Base-by-base conservation (phyloP, 768 basidiomycete genomes). In the Collybia sp. region DNA sequence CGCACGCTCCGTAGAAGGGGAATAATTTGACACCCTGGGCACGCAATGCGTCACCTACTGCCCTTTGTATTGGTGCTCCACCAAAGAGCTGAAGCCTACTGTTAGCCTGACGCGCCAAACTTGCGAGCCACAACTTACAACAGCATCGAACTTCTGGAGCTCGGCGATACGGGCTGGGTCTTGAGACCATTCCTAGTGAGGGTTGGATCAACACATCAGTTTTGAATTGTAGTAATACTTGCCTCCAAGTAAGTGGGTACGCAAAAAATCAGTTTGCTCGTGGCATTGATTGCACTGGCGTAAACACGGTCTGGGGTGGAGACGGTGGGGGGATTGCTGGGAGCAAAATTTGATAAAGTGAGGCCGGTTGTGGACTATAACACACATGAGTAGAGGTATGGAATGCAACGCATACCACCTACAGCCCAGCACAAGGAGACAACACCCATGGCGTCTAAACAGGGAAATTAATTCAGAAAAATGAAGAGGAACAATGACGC, bases 261-360 rank as follows among this genome's bases (percentile, higher is more conserved):
- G 34, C 57, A 58, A 38, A 58, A 57, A 35, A 58, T 42, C 3
- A 60, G 40, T 6, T 41, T 53, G 30, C 52, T 52, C 12, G 41
- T 46, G 11, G 60, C 55, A 5, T 44, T 40, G 3, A 54, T 16
- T 11, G 57, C 53, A 17, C 55, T 53, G 13, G 37, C 48, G 34
- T 52, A 55, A 8, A 62, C 50, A 2, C 54, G 36, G n/a, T 59
- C 58, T 2, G 60, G 55, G 11, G 51, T 61, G 11, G 60, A 48
- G 32, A 54, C 25, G 15, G 44, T 36, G 0, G 58, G 53, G 11
- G 54, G 53, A 12, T 43, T 31, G n/a, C 42, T 46, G 11, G 58
- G 56, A 5, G 46, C 37, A 30, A 52, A 52, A 18, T 47, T 48
- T 12, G 50, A 47, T 35, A 52, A 44, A 12, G 46, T 53, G 44